Evolutionary conservation across 2,329 filamentous ascomycete genomes (phyloP), one percentile per base, ranked within the genome.

Genomic region (Ilyonectria sp.): DNA sequence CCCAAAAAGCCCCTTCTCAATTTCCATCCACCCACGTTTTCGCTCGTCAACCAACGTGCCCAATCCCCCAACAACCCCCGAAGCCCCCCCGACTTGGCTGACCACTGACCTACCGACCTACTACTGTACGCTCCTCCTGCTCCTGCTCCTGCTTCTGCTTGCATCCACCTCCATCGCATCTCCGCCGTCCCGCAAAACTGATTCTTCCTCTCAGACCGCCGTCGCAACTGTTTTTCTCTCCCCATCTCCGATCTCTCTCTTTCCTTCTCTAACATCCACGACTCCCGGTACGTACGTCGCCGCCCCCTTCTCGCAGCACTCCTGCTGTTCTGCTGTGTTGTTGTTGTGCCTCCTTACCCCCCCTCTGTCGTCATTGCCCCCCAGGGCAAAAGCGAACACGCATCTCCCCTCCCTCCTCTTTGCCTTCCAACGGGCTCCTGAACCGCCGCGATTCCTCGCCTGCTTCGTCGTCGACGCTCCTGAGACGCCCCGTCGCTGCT

Each of bases 321-420:
- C 50, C 53, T 53, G 63, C 23, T 67, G 62, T 67, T 55, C 57
- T 62, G 67, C 46, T 73, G 65, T 68, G 66, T 69, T 69, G 64
- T 67, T 74, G 66, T 75, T 75, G 68, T 70, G 71, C 69, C 77
- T 75, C 76, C 74, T 73, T 74, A 70, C 75, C 73, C 73, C 74
- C 76, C 77, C 78, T 78, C 80, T 81, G 78, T 82, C 81, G 80
- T 82, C 81, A 82, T 82, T 79, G 75, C 75, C 76, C 73, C 71
- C 74, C 67, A 68, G 57, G 67, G 65, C 66, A 63, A 70, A 69
- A 61, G 67, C 69, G 68, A 71, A 69, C 72, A 74, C 72, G 69
- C 74, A 74, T 65, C 68, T 63, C 74, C 66, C 65, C 59, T 50
- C 21, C 40, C 59, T 68, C 68, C 57, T 71, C 49, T 57, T 67